A percentile compares a stretch with the other conserved stretches of the same genome.
Conservation (phyloP, 2,329 filamentous ascomycete species). For the Pseudocercospora macadamiae region DNA sequence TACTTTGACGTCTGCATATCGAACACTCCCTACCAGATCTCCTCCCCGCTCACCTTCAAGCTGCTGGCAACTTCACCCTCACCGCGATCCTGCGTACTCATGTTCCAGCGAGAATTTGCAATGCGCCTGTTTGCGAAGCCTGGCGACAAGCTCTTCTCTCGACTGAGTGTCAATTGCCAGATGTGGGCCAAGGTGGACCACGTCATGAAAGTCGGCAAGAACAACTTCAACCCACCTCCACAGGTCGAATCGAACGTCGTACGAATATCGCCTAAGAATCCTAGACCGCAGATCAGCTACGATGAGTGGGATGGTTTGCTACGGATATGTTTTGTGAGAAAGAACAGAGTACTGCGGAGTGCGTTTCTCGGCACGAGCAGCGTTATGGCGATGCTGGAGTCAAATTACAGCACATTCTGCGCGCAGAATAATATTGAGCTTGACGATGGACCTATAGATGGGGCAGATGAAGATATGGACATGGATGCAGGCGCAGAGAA, state of each 20-base stretch:
- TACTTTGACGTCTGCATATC: conserved; percentile 83
- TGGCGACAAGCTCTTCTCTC: conserved; percentile 84
- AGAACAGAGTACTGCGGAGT: conserved; percentile 86
- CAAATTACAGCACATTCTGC: conserved; percentile 89
- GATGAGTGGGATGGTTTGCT: conserved; percentile 94
- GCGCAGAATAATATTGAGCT: conserved; percentile 80
- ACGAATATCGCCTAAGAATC: conserved; percentile 82
- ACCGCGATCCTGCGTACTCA: conserved; percentile 83
- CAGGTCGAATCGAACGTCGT: conserved; percentile 91
- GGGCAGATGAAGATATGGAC: conserved; percentile 52
- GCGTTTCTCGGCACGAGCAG: conserved; percentile 79
- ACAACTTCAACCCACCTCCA: conserved; percentile 95
- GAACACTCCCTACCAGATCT: conserved; percentile 80
- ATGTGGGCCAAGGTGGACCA: conserved; percentile 77
- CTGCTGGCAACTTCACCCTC: conserved; percentile 80
- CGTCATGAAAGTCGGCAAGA: conserved; percentile 91
- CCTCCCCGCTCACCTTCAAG: conserved; percentile 87
- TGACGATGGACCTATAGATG: conserved; percentile 63
- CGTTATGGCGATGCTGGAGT: conserved; percentile 79
- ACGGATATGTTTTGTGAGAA: conserved; percentile 78
- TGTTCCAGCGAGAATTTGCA: conserved; percentile 96
- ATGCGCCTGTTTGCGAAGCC: conserved; percentile 85
- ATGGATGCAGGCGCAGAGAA: conserved; percentile 43
- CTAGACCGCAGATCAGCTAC: conserved; percentile 84
- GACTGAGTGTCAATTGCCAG: conserved; percentile 90